Conservation (phyloP, 1,284 basidiomycete genomes). For the Trametes sp. region DNA sequence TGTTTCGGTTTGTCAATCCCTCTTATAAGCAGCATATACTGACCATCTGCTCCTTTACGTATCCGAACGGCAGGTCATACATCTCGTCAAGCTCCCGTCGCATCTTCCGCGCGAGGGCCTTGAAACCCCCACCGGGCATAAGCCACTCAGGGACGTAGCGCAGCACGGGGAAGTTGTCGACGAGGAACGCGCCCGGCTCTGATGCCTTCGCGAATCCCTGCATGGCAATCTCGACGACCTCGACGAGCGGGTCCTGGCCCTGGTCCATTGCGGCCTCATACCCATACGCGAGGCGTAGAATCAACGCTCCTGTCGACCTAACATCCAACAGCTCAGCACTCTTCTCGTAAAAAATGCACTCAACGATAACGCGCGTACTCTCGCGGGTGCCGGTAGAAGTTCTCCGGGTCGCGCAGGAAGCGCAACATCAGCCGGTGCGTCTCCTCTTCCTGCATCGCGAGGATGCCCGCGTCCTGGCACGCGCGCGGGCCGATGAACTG, state of each 20-base stretch:
- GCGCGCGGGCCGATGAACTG: conserved; percentile 48
- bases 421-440: conserved; percentile 42
- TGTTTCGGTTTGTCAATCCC: background rate
- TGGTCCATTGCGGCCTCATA: conserved; percentile 40
- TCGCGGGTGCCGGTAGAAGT: conserved; percentile 34
- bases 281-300: conserved; percentile 49
- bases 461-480: conserved; percentile 36
- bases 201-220: conserved; percentile 48
- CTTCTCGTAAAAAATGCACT: background rate
- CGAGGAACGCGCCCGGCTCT: conserved; percentile 48
- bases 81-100: conserved; percentile 41
- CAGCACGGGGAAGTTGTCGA: conserved; percentile 47
- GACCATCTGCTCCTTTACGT: conserved; percentile 44
- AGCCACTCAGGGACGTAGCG: conserved; percentile 47
- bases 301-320: conserved; percentile 47
- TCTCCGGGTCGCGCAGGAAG: conserved; percentile 41
- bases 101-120: conserved; percentile 40
- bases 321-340: background rate
- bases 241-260: conserved; percentile 46
- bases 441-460: conserved; percentile 42
- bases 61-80: conserved; percentile 45
- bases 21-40: background rate
- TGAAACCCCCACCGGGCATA: conserved; percentile 45
- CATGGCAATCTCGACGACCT: conserved; percentile 52
- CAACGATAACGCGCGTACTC: conserved; percentile 13